Conservation (phyloP, 2,329 filamentous ascomycete species). For the Venturia nashicola region DNA sequence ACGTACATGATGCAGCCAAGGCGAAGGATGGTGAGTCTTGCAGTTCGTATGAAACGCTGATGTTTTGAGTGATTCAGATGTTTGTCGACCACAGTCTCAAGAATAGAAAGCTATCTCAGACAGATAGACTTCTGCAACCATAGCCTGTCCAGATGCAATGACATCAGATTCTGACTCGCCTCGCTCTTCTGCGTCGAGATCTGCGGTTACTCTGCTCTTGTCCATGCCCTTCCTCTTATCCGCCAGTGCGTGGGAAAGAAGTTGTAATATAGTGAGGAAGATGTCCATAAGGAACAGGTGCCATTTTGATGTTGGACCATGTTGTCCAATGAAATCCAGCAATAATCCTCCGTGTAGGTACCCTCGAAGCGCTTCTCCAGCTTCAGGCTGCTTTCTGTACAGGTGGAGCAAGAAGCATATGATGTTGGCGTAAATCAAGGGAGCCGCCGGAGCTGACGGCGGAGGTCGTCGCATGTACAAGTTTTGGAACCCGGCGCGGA, state of each 20-base stretch:
- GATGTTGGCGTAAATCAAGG: slow-evolving; percentile 42
- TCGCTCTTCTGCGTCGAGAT: slow-evolving; percentile 48
- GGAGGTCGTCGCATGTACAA: slow-evolving; percentile 39
- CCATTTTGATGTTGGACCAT: slow-evolving; percentile 41
- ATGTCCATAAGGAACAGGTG: slow-evolving; percentile 41
- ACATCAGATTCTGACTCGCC: slow-evolving; percentile 26
- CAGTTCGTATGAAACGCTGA: neutral
- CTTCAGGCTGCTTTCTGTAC: slow-evolving; percentile 26
- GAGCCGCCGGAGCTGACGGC: slow-evolving; percentile 40
- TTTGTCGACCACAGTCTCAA: neutral
- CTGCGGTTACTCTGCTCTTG: slow-evolving; percentile 31
- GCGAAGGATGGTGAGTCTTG: neutral
- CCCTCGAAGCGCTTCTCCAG: slow-evolving; percentile 34
- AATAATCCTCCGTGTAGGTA: slow-evolving; percentile 51
- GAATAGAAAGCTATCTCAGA: neutral
- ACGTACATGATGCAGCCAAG: neutral
- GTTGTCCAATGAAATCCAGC: slow-evolving; percentile 53
- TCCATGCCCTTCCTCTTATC: slow-evolving; percentile 26
- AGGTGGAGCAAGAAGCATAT: slow-evolving; percentile 44
- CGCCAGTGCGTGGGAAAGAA: slow-evolving; percentile 43
- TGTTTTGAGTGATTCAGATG: neutral
- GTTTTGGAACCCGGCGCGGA: slow-evolving; percentile 44
- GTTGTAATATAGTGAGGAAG: slow-evolving; percentile 41
- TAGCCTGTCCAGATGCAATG: slow-evolving; percentile 7
- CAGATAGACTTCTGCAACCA: neutral